Base-by-base conservation (phyloP, 208 protist genomes). In the Leptomonas seymouri region DNA sequence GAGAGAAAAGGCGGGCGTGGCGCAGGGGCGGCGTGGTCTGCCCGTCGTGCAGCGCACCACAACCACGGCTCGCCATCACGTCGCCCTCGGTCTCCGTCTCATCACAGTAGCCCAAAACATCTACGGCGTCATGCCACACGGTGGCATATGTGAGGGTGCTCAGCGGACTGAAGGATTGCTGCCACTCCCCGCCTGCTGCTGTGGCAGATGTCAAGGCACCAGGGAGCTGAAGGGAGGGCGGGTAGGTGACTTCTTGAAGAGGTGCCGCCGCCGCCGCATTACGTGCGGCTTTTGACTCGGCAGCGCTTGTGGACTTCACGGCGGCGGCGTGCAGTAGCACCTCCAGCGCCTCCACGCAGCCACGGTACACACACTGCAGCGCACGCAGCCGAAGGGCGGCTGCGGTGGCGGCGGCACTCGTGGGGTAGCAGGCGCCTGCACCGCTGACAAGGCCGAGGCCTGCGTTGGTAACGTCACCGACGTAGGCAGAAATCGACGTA, bases 301-400 rank as follows among this genome's bases (percentile, higher is more conserved):
- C 34, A 9, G 34, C 34, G 34, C 34, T 39, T 9, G 34, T 76
- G 51, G 54, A 34, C 27, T 59, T 55, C 57, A 76, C 44, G 14
- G 71, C 71, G 1, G 71, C 71, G 11, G 62, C 71, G 59, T 76
- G 71, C 18, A 76, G 34, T 1, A 76, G 71, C 44, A 76, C 57
- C 30, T 70, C 71, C 49, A 76, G 63, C 20, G 46, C 46, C 39
- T 76, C 71, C 18, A 76, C 63, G 30, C 71, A 70, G 56, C 64
- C 46, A 28, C 57, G 71, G 62, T 71, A 76, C 28, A 71, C 55
- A 1, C 50, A 25, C 2, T 70, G 71, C 49, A 66, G 15, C 16
- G 21, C 30, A 36, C 63, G 71, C 28, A 53, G 20, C 27, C 61
- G 39, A 7, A 74, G 44, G 0, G 53, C 25, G 30, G 45, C 23